These are phyloP conservation scores for Solanum appendiculatum DNA, from an alignment of 257 asterid genomes.

Conservation along the genomic window DNA sequence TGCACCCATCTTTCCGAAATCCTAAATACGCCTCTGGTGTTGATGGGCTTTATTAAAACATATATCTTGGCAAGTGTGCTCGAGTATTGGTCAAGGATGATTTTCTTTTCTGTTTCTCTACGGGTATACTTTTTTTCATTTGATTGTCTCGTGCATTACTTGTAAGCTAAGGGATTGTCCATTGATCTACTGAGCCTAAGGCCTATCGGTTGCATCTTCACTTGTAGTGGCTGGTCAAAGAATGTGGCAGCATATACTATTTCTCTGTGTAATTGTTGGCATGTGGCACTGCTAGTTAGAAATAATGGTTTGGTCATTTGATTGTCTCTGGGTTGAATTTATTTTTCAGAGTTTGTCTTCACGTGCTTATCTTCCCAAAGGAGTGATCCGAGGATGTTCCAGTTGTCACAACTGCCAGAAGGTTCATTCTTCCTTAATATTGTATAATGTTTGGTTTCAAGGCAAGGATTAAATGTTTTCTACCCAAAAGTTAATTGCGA, in stretches of 20 bases:
- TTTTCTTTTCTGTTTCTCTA: not conserved
- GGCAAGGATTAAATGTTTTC: not conserved
- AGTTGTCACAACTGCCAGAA: constrained; percentile 42
- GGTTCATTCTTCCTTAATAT: constrained; percentile 22
- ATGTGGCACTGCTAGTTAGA: not conserved
- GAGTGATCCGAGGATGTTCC: constrained; percentile 68
- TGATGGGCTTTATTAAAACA: not conserved
- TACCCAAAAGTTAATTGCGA: not conserved
- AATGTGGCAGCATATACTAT: not conserved
- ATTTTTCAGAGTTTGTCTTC: constrained; percentile 29
- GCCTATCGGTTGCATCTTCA: not conserved
- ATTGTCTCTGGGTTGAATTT: not conserved
- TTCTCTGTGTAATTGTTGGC: not conserved
- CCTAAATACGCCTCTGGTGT: too few relatives aligned
- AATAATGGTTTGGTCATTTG: not conserved
- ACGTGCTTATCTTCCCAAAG: constrained; percentile 51
- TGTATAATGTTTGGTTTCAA: not conserved
- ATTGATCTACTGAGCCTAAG: not conserved
- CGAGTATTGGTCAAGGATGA: not conserved
- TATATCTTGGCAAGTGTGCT: not conserved
- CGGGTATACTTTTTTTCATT: not conserved
- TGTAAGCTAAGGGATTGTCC: not conserved
- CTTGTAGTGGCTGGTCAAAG: not conserved
- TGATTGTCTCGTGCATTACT: not conserved
- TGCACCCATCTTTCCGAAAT: too few relatives aligned